Base-by-base conservation (phyloP, 1,284 basidiomycete genomes). In the Coniferiporia weirii region DNA sequence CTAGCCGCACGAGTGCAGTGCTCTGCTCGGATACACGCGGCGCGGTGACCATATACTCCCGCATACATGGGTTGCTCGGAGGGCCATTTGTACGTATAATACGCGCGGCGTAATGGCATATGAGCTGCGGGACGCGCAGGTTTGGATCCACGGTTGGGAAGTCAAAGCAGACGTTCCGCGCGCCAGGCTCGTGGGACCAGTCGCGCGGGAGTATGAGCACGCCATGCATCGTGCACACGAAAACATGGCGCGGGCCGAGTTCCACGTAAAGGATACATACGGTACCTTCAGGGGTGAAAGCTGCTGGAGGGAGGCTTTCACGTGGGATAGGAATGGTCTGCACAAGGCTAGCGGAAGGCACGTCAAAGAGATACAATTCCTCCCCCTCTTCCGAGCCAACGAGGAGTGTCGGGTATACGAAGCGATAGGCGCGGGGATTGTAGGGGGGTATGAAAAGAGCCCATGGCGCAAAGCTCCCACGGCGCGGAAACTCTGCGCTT, bases 381-480 rank as follows among this genome's bases (percentile, higher is more conserved):
- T 73, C 67, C 0, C 70, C 65, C 27, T 43, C 32, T 32, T 62
- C 49, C 5, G 71, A 71, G 1, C 78, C 77, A 2, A 81, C 78
- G 1, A 87, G 70, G 4, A 91, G 72, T 4, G 76, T 80, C 1
- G 88, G 87, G 65, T 84, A 86, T 4, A 83, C 82, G 63, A 89
- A 82, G 4, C 87, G 81, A 67, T 80, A 89, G 0, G 87, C 87
- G 1, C 75, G 72, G 1, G 80, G 79, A 6, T 52, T 44, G 44
- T 76, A 74, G 4, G 81, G 78, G 51, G 78, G 70, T 1, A 66
- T 57, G 58, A 89, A 69, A 13, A 83, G 69, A 0, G 81, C 79
- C 79, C 83, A 85, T 0, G 86, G 80, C 51, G 68, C 72, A 66
- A 89, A 87, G 61, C 77, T 79, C 0, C 81, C 83, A 12, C 71